Evolutionary conservation across 176 grass and related monocot species (phyloP).

Genomic region (Ensete ventricosum): DNA sequence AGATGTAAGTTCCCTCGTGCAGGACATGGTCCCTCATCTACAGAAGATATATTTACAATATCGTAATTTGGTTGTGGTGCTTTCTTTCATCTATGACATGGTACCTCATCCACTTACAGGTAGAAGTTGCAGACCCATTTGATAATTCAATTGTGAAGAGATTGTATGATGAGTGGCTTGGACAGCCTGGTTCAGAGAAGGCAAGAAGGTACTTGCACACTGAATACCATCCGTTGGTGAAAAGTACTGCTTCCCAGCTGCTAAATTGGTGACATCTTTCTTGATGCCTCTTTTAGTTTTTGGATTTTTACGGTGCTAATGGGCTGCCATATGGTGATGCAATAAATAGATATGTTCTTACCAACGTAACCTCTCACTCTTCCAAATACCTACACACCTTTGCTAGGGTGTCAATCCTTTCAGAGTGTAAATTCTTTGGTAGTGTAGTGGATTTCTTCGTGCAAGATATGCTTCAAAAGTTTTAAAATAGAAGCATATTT

Average conservation of each 20-base stretch:
- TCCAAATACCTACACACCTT: neutral
- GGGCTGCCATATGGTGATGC: neutral
- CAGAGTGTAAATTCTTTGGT: neutral
- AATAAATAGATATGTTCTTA: neutral
- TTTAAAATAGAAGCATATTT: neutral
- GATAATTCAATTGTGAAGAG: constrained; percentile 55
- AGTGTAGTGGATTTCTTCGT: neutral
- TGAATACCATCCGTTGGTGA: constrained; percentile 67
- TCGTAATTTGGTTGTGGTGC: neutral
- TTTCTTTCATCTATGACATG: constrained; percentile 6
- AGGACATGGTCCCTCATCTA: too few relatives aligned
- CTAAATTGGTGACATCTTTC: constrained; percentile 63
- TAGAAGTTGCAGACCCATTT: constrained; percentile 46
- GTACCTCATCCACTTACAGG: constrained; percentile 27
- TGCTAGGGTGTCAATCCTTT: neutral
- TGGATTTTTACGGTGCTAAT: neutral
- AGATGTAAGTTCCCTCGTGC: constrained; percentile 60
- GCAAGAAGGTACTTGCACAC: constrained; percentile 85
- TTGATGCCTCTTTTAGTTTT: neutral
- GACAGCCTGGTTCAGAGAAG: constrained; percentile 72
- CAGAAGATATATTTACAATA: too few relatives aligned
- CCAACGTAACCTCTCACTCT: neutral
- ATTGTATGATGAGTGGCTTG: constrained; percentile 84
- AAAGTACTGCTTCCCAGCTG: constrained; percentile 71
- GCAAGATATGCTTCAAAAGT: neutral